These are phyloP conservation scores for Fusarium sacchari DNA, from an alignment of 2,329 filamentous ascomycete species.

Conservation along the genomic window DNA sequence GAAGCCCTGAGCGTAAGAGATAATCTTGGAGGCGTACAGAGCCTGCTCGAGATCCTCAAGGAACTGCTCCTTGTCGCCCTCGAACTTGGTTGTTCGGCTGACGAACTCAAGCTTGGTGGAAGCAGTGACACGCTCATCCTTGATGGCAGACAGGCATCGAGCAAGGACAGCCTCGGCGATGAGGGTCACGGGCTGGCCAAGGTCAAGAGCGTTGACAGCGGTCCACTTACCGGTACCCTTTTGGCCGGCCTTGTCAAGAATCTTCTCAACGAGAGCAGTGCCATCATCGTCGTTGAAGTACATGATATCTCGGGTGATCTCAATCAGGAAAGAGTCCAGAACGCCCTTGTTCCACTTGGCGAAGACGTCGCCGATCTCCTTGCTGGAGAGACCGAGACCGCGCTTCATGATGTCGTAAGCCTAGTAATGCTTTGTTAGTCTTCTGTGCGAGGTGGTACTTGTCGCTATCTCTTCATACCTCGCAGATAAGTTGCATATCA, in stretches of 20 bases:
- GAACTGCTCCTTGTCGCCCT: slow-evolving; percentile 92
- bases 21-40: slow-evolving; percentile 99
- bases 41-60: slow-evolving; percentile 98
- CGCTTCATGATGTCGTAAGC: slow-evolving; percentile 99
- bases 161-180: slow-evolving; percentile 97
- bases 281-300: slow-evolving; percentile 98
- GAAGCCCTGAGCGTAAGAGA: slow-evolving; percentile 99
- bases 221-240: slow-evolving; percentile 99
- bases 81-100: slow-evolving; percentile 81
- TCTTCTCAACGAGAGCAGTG: slow-evolving; percentile 94
- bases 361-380: slow-evolving; percentile 96
- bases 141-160: slow-evolving; percentile 92
- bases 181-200: slow-evolving; percentile 97
- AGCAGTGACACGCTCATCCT: slow-evolving; percentile 89
- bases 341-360: slow-evolving; percentile 98
- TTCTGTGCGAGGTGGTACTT: background rate
- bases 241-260: slow-evolving; percentile 97
- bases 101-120: slow-evolving; percentile 77
- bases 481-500: slow-evolving; percentile 99
- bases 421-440: slow-evolving; percentile 58
- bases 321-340: slow-evolving; percentile 98
- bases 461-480: slow-evolving; percentile 68
- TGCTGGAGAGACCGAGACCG: slow-evolving; percentile 85
- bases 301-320: slow-evolving; percentile 98
- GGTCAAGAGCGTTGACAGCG: slow-evolving; percentile 97